These are phyloP conservation scores for Testicularia cyperi DNA, from an alignment of 1,284 basidiomycete genomes.

Conservation along the genomic window DNA sequence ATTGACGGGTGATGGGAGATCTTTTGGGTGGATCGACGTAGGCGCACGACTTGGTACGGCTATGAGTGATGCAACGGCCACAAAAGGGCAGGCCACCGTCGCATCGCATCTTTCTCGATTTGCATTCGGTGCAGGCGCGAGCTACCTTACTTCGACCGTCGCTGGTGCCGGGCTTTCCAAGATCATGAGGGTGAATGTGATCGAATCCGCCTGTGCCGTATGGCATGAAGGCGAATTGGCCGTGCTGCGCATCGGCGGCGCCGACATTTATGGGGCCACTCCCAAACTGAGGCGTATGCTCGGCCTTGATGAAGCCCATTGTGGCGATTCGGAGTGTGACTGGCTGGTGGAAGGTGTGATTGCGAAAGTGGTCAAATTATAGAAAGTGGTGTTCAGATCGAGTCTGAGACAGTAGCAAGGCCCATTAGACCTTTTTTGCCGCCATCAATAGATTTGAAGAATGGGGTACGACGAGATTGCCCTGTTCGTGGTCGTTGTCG, in stretches of 20 bases:
- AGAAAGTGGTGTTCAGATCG: too few relatives aligned
- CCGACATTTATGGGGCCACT: conserved; percentile 16
- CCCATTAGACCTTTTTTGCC: too few relatives aligned
- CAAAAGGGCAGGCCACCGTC: conserved; percentile 44
- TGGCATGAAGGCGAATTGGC: conserved; percentile 35
- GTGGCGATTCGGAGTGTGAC: background rate
- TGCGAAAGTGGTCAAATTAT: too few relatives aligned
- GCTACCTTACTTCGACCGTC: conserved; percentile 39
- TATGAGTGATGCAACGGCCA: conserved; percentile 41
- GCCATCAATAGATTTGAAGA: too few relatives aligned
- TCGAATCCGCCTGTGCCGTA: conserved; percentile 30
- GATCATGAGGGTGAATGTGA: conserved; percentile 32
- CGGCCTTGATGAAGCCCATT: conserved; percentile 41
- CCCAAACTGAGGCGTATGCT: conserved; percentile 24
- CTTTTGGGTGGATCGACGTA: conserved; percentile 43
- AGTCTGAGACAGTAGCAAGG: too few relatives aligned
- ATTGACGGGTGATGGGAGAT: conserved; percentile 41
- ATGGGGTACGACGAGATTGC: too few relatives aligned
- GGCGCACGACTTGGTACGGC: conserved; percentile 42
- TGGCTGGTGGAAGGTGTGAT: background rate
- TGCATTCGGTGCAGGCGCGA: conserved; percentile 40
- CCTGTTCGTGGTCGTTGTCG: too few relatives aligned
- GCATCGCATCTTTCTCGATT: conserved; percentile 44
- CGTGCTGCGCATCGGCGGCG: conserved; percentile 17
- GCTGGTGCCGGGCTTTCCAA: conserved; percentile 31